These are phyloP conservation scores for Domatiomyces globalis DNA, from an alignment of 2,329 filamentous ascomycete species.

Conservation along the genomic window DNA sequence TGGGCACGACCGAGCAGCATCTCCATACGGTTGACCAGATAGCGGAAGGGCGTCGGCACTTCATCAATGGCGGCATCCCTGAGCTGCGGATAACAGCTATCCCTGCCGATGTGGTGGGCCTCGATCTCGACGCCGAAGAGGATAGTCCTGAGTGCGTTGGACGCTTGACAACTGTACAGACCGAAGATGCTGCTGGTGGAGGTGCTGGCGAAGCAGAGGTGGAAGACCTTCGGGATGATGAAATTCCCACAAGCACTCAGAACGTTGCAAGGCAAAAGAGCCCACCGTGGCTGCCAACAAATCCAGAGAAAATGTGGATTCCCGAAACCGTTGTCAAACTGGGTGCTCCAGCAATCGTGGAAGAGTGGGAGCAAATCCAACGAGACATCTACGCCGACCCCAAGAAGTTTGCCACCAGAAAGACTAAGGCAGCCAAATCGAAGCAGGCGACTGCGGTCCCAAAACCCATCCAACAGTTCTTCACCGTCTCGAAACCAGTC, in stretches of 20 bases:
- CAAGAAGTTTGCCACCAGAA: conserved; percentile 12
- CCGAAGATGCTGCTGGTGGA: conserved; percentile 19
- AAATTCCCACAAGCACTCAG: conserved; percentile 30
- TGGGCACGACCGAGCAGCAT: conserved; percentile 19
- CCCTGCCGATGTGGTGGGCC: conserved; percentile 60
- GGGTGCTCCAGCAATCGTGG: conserved; percentile 50
- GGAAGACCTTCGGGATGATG: conserved; percentile 19
- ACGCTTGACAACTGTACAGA: conserved; percentile 17
- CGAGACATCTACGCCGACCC: conserved; percentile 11
- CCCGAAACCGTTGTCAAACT: conserved; percentile 49
- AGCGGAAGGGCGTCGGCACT: conserved; percentile 54
- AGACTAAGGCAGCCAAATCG: not conserved
- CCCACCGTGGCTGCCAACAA: conserved; percentile 48
- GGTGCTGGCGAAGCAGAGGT: conserved; percentile 22
- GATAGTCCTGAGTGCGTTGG: conserved; percentile 40
- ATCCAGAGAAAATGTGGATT: conserved; percentile 55
- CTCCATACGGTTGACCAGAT: conserved; percentile 26
- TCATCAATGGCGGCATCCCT: conserved; percentile 56
- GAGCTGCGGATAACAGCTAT: conserved; percentile 69
- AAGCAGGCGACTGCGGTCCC: not conserved
- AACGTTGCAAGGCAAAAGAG: conserved; percentile 13
- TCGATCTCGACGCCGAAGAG: conserved; percentile 61
- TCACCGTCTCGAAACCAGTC: not conserved
- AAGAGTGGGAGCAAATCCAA: conserved; percentile 46
- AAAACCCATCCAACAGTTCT: conserved; percentile 8